Percentiles rank a stretch among this genome's conserved stretches.
These are phyloP conservation scores for Umbelopsis vinacea DNA, from an alignment of 192 early-diverging fungal genomes.

Conservation along the genomic window DNA sequence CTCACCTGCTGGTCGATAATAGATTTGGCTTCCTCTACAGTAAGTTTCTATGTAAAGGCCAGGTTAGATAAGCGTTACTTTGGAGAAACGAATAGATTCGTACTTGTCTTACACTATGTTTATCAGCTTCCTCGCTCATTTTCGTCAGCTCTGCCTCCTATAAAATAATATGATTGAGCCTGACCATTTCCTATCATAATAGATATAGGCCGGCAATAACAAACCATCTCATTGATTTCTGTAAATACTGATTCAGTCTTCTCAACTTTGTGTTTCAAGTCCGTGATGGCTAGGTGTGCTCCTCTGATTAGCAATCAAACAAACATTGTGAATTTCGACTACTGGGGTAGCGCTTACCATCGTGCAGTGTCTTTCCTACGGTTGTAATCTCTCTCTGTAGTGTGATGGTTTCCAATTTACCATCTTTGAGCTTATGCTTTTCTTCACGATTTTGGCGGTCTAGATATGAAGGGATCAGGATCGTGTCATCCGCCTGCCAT, in stretches of 20 bases:
- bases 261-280: constrained; percentile 2
- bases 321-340: too few relatives aligned
- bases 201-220: not conserved
- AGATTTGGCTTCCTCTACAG: constrained; percentile 18
- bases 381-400: constrained; percentile 30
- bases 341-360: not conserved
- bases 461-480: not conserved
- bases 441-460: constrained; percentile 25
- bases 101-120: constrained; percentile 20
- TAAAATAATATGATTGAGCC: too few relatives aligned
- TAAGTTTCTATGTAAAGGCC: constrained; percentile 18
- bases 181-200: too few relatives aligned
- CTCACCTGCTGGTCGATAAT: constrained; percentile 21
- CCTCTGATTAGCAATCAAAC: not conserved
- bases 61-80: not conserved
- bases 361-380: not conserved
- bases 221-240: constrained; percentile 29
- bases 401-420: constrained; percentile 26
- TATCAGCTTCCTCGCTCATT: constrained; percentile 17
- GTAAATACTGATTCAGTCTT: constrained; percentile 8
- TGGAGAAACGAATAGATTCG: not conserved
- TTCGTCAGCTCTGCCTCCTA: constrained; percentile 19
- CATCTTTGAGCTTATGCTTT: constrained; percentile 33
- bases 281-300: not conserved
- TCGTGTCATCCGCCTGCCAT: not conserved